These are phyloP conservation scores for Hymenoscyphus infarciens DNA, from an alignment of 2,329 filamentous ascomycete species.

Conservation along the genomic window DNA sequence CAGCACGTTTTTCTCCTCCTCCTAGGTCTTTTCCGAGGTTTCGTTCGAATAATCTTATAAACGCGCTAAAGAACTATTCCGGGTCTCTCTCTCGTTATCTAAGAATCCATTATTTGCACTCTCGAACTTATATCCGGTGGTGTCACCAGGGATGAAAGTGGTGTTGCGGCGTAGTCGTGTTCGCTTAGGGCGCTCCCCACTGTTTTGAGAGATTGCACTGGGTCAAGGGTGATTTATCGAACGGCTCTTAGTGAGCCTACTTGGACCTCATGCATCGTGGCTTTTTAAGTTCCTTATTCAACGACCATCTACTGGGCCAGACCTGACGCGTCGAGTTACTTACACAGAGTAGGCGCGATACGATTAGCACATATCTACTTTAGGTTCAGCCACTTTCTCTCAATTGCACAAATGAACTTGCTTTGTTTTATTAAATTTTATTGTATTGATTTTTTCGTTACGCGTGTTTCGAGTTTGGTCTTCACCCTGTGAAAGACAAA, in stretches of 20 bases:
- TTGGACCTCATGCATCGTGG: neutral
- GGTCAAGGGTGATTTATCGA: neutral
- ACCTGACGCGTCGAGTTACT: neutral
- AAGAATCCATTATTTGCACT: neutral
- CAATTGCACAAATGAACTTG: too few species aligned
- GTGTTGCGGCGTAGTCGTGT: neutral
- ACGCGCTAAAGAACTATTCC: neutral
- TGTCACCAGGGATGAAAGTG: neutral
- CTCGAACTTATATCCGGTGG: neutral
- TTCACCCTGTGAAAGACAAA: neutral
- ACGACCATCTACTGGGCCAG: neutral
- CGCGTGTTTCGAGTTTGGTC: neutral
- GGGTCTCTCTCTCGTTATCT: neutral
- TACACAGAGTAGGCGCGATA: too few species aligned
- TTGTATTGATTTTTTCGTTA: neutral
- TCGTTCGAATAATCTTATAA: too few species aligned
- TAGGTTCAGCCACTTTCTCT: too few species aligned
- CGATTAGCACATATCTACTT: too few species aligned
- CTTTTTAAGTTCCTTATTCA: neutral
- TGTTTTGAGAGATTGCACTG: neutral
- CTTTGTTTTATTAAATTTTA: neutral
- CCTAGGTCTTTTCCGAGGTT: neutral
- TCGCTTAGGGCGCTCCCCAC: neutral
- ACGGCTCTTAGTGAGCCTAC: neutral
- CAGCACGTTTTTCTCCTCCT: neutral